Evolutionary conservation across 306 rosid species (phyloP), one percentile per base, ranked within the genome.

Genomic region (Vachellia collinsii): DNA sequence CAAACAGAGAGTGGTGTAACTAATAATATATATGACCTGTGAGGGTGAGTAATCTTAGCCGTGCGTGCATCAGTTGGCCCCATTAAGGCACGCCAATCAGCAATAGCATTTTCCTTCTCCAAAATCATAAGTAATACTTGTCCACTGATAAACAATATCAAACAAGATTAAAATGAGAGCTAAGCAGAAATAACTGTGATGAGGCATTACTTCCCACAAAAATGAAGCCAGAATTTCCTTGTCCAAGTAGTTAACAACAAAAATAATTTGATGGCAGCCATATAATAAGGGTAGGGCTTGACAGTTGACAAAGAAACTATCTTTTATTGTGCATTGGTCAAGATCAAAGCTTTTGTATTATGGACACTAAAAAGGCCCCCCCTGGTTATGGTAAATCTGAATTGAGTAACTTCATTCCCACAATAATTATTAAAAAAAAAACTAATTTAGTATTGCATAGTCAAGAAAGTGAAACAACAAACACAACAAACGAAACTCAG

Each of bases 81-180:
- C 86, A 94, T 92, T 72, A 92, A 69, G 79, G 91, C 84, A 12
- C 98, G 97, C 98, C 98, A 94, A 79, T 90, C 94, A n/a, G 86
- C 88, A 22, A 94, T 82, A 36, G 98, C 97, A 53, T 91, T 86
- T 86, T 91, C 91, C 92, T 91, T 94, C 86, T 92, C 97, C 87
- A 94, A 83, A 77, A 92, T 75, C 98, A 94, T 86, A 75, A 88
- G 64, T 76, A 88, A 82, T 70, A 92, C 91, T 29, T 94, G 92
- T 38, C 97, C 97, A 82, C 97, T 94, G 86, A 75, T 75, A 29
- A 74, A 41, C 17, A 43, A 22, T 74, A 77, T 56, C 84, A 78
- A 70, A 84, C 63, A 16, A 63, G 42, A 75, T 70, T 70, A 70
- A 64, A 75, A 64, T 70, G 63, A 39, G 65, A 48, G 42, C 51